Percentiles rank a stretch among this genome's conserved stretches.
Conservation (phyloP, 1,284 basidiomycete genomes). For the Gymnopus androsaceus region DNA sequence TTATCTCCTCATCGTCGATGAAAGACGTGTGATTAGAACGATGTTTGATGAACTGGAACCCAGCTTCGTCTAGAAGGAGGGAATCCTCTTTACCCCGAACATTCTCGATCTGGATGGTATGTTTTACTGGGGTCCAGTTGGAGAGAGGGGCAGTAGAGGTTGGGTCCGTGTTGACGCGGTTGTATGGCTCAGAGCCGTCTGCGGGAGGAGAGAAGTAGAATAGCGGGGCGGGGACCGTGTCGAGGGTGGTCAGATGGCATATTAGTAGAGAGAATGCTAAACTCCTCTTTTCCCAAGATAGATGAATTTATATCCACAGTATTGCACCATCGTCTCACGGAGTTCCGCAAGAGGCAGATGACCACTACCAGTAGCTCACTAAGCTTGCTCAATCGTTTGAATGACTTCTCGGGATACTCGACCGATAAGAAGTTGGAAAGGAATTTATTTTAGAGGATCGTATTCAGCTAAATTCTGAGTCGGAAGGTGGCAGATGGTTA, state of each 20-base stretch:
- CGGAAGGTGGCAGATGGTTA: too few relatives aligned
- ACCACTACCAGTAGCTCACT: background rate
- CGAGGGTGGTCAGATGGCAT: conserved; percentile 4
- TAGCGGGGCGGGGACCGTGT: conserved; percentile 5
- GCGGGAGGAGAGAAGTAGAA: conserved; percentile 12
- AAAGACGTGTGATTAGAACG: conserved; percentile 29
- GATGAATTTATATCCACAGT: background rate
- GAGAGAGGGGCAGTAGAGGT: background rate
- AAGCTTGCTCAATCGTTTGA: background rate
- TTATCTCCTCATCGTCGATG: conserved; percentile 43
- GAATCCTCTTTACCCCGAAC: conserved; percentile 45
- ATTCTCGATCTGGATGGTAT: conserved; percentile 31
- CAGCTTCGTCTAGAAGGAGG: conserved; percentile 48
- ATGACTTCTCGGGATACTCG: too few relatives aligned
- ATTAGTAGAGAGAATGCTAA: background rate
- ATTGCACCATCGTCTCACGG: conserved; percentile 6
- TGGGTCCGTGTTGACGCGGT: background rate
- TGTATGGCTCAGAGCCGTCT: conserved; percentile 13
- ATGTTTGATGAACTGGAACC: conserved; percentile 44
- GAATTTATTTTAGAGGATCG: too few relatives aligned
- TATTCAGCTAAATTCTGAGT: too few relatives aligned
- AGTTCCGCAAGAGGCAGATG: conserved; percentile 8
- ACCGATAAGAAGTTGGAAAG: too few relatives aligned
- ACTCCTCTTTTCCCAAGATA: background rate
- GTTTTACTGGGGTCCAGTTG: conserved; percentile 8